Percentiles rank a stretch among this genome's conserved stretches.
Evolutionary conservation across 768 basidiomycete genomes (phyloP).

Genomic region (Cubamyces lactineus): DNA sequence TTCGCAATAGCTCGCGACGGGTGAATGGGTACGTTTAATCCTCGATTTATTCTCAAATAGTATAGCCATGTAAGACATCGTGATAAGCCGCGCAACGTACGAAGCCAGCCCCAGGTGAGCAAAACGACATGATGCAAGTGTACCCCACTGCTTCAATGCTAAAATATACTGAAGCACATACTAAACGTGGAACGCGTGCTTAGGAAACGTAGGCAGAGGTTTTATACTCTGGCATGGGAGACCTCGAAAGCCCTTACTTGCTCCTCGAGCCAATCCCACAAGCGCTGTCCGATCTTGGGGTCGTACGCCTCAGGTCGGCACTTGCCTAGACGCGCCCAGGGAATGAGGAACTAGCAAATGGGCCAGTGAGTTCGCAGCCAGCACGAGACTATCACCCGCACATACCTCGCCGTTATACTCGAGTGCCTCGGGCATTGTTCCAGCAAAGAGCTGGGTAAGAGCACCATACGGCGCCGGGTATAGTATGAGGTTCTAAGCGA

Average conservation of each 20-base stretch:
- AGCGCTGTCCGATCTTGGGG: conserved; percentile 21
- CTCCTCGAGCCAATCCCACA: conserved; percentile 33
- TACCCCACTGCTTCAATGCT: too few species aligned
- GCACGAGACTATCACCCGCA: neutral
- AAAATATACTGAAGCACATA: too few species aligned
- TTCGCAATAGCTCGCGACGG: too few species aligned
- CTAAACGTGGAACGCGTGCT: too few species aligned
- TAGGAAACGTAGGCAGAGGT: too few species aligned
- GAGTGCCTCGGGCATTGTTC: conserved; percentile 42
- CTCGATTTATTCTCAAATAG: too few species aligned
- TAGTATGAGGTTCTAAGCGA: conserved; percentile 25
- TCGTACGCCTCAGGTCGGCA: conserved; percentile 28
- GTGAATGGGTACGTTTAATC: too few species aligned
- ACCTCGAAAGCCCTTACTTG: conserved; percentile 35
- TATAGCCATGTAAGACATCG: too few species aligned
- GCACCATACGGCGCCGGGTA: conserved; percentile 38
- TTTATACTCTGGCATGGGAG: conserved; percentile 11
- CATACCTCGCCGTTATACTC: conserved; percentile 47
- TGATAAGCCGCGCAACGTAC: too few species aligned
- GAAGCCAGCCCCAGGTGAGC: too few species aligned
- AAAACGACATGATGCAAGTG: too few species aligned
- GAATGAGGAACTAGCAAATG: conserved; percentile 28
- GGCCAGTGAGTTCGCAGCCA: neutral
- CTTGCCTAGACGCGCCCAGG: conserved; percentile 31
- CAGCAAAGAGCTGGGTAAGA: conserved; percentile 37